Base-by-base conservation (phyloP, 768 basidiomycete genomes). In the Lactifluus volemus region DNA sequence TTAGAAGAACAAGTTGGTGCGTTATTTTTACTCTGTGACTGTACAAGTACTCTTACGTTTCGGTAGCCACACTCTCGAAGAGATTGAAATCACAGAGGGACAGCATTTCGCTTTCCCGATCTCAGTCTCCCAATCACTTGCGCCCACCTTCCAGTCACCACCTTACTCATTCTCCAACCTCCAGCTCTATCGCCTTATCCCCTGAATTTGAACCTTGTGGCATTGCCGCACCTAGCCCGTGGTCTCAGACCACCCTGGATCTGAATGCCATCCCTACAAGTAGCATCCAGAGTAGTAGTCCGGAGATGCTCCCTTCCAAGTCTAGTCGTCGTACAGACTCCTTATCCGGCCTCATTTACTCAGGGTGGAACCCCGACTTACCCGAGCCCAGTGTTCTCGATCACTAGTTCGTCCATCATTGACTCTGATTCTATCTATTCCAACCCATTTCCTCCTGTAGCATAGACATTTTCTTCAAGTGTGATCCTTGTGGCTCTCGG, bases 401-500 rank as follows among this genome's bases (percentile, higher is more conserved):
- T 66, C 88, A 89, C 72, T 89, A 88, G 89, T 92, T 65, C 60
- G 85, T 76, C 52, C 14, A 17, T 8, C 7, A 14, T 54, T 38
- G 11, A 41, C 10, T 55, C 55, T 21, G 19, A 53, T 21, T 47
- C 45, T 15, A 41, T 49, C 7, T 7, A 8, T 15, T 48, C 42
- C 60, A 59, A 38, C 51, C 17, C 56, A 14, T 53, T 60, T 21
- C 29, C 14, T 49, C 52, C 62, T 14, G 39, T 66, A 93, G 90
- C 63, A 82, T 96, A 68, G 89, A 93, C 39, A 77, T 88, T 11
- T 97, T 93, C 74, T 97, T 96, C 73, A 83, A 83, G 69, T 86
- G 85, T 67, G 92, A 94, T 70, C 92, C 92, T 47, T 92, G 90
- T 68, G 84, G 89, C 49, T 86, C 92, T 29, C 82, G 89, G 49